phyloP scores from a whole-genome alignment of 345 rosid genomes.

The Eucalyptus rudis region DNA sequence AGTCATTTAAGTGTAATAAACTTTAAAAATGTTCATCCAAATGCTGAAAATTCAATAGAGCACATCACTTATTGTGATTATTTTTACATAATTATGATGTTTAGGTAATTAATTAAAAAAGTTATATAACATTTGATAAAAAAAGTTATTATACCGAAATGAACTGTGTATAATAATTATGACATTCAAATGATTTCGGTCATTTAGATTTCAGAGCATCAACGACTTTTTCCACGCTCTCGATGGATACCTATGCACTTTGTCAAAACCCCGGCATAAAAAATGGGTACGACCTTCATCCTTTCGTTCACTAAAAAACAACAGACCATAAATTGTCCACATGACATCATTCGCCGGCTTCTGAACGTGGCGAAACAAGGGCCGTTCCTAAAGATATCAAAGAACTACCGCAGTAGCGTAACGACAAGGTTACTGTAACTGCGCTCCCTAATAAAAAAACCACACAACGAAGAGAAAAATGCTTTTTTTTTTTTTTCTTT shows the following conservation, averaged over 20 bases:
- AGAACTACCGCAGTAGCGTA: accelerated
- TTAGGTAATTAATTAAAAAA: accelerated
- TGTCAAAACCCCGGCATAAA: neutral
- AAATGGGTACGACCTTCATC: neutral
- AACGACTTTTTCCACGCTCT: too few species aligned
- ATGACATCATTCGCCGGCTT: neutral
- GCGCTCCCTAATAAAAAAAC: neutral
- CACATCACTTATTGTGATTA: accelerated
- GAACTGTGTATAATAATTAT: too few species aligned
- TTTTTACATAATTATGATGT: too few species aligned
- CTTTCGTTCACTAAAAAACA: neutral
- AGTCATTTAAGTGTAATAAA: too few species aligned
- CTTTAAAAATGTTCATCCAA: too few species aligned
- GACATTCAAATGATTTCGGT: too few species aligned
- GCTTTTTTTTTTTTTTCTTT: neutral
- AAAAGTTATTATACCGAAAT: too few species aligned
- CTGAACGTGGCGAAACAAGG: neutral
- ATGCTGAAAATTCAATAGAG: accelerated
- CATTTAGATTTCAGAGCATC: too few species aligned
- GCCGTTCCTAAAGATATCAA: neutral
- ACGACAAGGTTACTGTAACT: neutral
- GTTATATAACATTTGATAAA: too few species aligned
- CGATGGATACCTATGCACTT: neutral
- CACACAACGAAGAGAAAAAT: neutral
- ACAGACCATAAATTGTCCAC: neutral